Evolutionary conservation across 768 basidiomycete genomes (phyloP), one percentile per base, ranked within the genome.

Genomic region (Leccinellum luteum): DNA sequence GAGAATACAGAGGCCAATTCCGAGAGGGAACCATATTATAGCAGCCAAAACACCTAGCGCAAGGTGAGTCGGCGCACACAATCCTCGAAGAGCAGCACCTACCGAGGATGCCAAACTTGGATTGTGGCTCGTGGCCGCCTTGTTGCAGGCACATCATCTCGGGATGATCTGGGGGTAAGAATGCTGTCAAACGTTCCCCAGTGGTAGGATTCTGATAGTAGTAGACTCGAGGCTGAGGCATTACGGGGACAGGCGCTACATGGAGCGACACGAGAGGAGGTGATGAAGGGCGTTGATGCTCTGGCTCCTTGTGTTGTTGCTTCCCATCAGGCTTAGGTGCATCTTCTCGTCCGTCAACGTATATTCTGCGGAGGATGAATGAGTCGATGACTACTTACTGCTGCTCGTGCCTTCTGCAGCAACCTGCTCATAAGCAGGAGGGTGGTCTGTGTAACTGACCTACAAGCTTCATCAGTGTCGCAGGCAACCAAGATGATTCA

Each of bases 91-190:
- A 64, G 32, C 4, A 31, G 1, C 15, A 70, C 84, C 64, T 67
- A 85, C 89, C 91, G 8, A 92, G 78, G 4, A 91, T 56, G 3
- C 92, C 89, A 65, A 79, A 94, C 48, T 78, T 82, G 21, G 86
- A 83, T 34, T 84, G 73, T 4, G 79, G 74, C 13, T 85, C 66
- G 68, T 94, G 92, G n/a, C 72, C 73, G 12, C 91, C 91, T 7
- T 81, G 69, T 68, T 92, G 92, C n/a, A 93, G 71, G 65, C 92
- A 94, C 28, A 89, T 64, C 91, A 92, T 93, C 73, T 90, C 84
- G 0, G 90, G 92, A 66, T 93, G 87, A 57, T 82, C 77, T 1
- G 92, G 92, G 0, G 91, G 87, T 2, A 90, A 75, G 3, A 86
- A 69, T 0, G 91, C 87, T 2, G 82, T 76, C 28, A 88, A 59